Evolutionary conservation across 208 protist species (phyloP).

Genomic region (Trypanosoma congolense): DNA sequence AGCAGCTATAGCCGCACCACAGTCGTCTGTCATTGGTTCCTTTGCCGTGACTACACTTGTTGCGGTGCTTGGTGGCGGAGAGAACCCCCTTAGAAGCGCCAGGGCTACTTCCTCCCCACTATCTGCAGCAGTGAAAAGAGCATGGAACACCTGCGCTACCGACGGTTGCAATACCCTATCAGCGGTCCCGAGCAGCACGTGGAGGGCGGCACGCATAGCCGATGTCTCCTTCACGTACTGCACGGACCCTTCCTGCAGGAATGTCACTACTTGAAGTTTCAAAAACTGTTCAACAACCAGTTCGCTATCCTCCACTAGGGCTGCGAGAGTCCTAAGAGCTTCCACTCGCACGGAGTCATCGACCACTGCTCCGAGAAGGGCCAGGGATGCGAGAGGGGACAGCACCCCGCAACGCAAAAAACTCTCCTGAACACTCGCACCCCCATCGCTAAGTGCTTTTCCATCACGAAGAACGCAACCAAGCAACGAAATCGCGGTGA

Average conservation of each 20-base stretch:
- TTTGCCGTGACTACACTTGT: slow-evolving; percentile 5
- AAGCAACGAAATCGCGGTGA: slow-evolving; percentile 53
- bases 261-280: slow-evolving; percentile 23
- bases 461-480: slow-evolving; percentile 49
- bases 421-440: slow-evolving; percentile 18
- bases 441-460: slow-evolving; percentile 16
- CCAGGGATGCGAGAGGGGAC: slow-evolving; percentile 39
- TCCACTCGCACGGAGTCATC: slow-evolving; percentile 77
- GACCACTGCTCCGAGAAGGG: slow-evolving; percentile 49
- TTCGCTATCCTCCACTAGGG: slow-evolving; percentile 32
- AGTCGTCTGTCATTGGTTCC: slow-evolving; percentile 13
- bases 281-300: slow-evolving; percentile 49
- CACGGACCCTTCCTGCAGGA: not conserved
- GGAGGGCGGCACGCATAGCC: slow-evolving; percentile 39
- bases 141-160: slow-evolving; percentile 36
- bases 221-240: slow-evolving; percentile 23
- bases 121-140: slow-evolving; percentile 26
- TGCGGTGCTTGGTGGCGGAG: slow-evolving; percentile 12
- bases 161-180: slow-evolving; percentile 51
- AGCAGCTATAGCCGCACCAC: slow-evolving; percentile 18
- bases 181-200: slow-evolving; percentile 47
- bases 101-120: slow-evolving; percentile 15
- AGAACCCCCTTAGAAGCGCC: slow-evolving; percentile 19
- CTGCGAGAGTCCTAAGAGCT: slow-evolving; percentile 50
- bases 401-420: slow-evolving; percentile 59